A percentile compares a stretch with the other conserved stretches of the same genome.
These are phyloP conservation scores for Penicillium verrucosum DNA, from an alignment of 2,329 filamentous ascomycete genomes.

Conservation along the genomic window DNA sequence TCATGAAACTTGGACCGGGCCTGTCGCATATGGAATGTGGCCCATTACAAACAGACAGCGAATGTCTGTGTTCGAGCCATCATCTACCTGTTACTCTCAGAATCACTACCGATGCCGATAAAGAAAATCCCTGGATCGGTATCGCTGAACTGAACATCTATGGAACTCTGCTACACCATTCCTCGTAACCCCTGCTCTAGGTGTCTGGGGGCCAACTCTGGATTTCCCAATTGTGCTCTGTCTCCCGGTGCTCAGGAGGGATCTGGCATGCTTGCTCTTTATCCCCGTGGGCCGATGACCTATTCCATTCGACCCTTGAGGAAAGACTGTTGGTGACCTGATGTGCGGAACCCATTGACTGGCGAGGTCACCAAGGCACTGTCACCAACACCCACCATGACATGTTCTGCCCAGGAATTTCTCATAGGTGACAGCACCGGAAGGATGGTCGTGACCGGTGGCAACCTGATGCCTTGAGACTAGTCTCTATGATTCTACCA, in stretches of 20 bases:
- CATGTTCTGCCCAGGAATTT: slow-evolving; percentile 46
- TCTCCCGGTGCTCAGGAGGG: slow-evolving; percentile 21
- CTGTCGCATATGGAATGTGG: slow-evolving; percentile 14
- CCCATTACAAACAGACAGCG: slow-evolving; percentile 5
- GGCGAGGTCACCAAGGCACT: slow-evolving; percentile 9
- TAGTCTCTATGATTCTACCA: slow-evolving; percentile 41
- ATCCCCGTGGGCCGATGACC: slow-evolving; percentile 17
- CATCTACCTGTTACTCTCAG: slow-evolving; percentile 4
- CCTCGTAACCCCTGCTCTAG: slow-evolving; percentile 15
- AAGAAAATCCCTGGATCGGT: neutral
- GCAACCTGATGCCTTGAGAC: slow-evolving; percentile 49
- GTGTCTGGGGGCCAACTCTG: slow-evolving; percentile 27
- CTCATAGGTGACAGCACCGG: slow-evolving; percentile 50
- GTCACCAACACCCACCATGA: slow-evolving; percentile 28
- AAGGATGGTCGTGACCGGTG: slow-evolving; percentile 54
- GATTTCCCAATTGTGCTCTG: slow-evolving; percentile 29
- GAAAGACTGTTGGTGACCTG: slow-evolving; percentile 17
- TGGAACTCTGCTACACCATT: slow-evolving; percentile 9
- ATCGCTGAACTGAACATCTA: slow-evolving; percentile 12
- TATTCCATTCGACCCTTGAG: slow-evolving; percentile 14
- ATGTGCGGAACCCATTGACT: slow-evolving; percentile 10
- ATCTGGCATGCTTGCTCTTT: slow-evolving; percentile 15
- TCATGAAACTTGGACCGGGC: slow-evolving; percentile 1
- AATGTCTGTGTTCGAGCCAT: slow-evolving; percentile 9
- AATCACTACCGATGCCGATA: neutral